Evolutionary conservation across 2,329 filamentous ascomycete species (phyloP).

Genomic region (Fusarium sp.): DNA sequence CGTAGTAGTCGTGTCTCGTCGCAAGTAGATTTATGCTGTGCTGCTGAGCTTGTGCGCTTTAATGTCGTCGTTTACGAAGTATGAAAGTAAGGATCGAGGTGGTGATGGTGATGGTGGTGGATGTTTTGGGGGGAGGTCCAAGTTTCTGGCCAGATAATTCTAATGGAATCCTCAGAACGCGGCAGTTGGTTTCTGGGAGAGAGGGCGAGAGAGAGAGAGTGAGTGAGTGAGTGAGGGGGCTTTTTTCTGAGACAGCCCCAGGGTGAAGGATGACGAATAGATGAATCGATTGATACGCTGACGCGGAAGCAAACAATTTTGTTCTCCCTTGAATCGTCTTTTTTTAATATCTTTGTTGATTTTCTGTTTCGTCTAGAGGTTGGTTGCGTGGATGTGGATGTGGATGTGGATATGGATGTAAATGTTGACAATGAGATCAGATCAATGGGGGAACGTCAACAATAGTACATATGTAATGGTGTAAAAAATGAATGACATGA

Average conservation of each 20-base stretch:
- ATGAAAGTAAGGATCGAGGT: constrained; percentile 11
- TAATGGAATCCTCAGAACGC: not conserved
- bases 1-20: constrained; percentile 29
- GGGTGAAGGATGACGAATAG: constrained; percentile 30
- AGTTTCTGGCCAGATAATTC: constrained; percentile 34
- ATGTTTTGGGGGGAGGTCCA: constrained; percentile 4
- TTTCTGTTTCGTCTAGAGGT: not conserved
- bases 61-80: constrained; percentile 1
- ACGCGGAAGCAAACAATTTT: constrained; percentile 37
- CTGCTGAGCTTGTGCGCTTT: not conserved
- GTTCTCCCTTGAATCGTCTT: constrained; percentile 16
- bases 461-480: not conserved
- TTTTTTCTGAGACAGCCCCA: constrained; percentile 32
- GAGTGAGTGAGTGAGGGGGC: constrained; percentile 17
- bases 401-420: not conserved
- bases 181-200: constrained; percentile 10
- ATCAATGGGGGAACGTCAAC: too few species aligned
- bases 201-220: not conserved
- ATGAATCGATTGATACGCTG: constrained; percentile 13
- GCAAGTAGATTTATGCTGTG: constrained; percentile 10
- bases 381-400: not conserved
- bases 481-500: constrained; percentile 15
- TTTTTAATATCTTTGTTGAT: constrained; percentile 6
- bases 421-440: not conserved
- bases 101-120: not conserved